Evolutionary conservation across 805 yeast genomes (phyloP), one percentile per base, ranked within the genome.

Genomic region (Saturnispora bothae): DNA sequence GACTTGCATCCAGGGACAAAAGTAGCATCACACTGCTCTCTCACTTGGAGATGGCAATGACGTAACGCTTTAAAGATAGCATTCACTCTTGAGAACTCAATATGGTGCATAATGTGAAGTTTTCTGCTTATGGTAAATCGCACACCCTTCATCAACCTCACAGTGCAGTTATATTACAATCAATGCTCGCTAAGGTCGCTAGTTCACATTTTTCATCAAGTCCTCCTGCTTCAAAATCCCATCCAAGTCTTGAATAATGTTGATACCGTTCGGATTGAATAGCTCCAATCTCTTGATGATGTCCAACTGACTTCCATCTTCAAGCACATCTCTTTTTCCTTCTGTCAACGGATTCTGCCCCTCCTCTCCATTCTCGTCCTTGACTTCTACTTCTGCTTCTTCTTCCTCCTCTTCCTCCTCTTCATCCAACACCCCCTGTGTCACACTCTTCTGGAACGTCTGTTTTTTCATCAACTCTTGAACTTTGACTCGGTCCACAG

Each of bases 391-490:
- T 23, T 31, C 42, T 17, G 46, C 56, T 5, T 45, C 56, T 16
- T 53, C 59, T 47, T 50, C 59, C 25, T 31, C 37, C 19, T 56
- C 63, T 3, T 61, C 59, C 16, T 55, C 64, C 8, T 25, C 33
- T 9, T 29, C 45, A 16, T 33, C 36, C 3, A 31, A 14, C 16
- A 33, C 33, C n/a, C 45, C 27, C 29, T 33, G 36, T 12, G 36
- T 33, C 12, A 48, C 13, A 28, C 53, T 43, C 34, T 46, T 41
- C 4, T 50, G 48, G 28, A 49, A 53, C 9, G 41, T 41, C 12
- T 64, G 63, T 7, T 64, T 54, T n/a, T 48, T 56, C 23, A 63
- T 50, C 43, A 80, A 65, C 40, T 67, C 67, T 10, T 61, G 59
- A 40, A 66, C 57, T 50, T 62, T 64, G 32, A 47, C 57, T 34